Percentiles rank a stretch among this genome's conserved stretches.
These are phyloP conservation scores for Medicago truncatula DNA, from an alignment of 306 rosid genomes.

Conservation along the genomic window DNA sequence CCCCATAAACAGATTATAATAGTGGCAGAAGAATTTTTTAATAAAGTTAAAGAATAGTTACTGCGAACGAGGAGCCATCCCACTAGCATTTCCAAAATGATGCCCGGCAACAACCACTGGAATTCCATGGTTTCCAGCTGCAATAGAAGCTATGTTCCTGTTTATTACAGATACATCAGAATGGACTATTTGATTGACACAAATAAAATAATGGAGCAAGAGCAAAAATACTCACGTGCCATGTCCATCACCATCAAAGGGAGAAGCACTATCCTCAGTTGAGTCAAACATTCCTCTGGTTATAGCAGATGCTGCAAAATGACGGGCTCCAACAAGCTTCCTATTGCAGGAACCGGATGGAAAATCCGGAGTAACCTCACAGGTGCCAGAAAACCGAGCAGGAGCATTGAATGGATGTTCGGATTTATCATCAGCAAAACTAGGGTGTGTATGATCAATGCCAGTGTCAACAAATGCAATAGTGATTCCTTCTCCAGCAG, in stretches of 20 bases:
- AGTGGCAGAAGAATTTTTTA: slow-evolving; percentile 17
- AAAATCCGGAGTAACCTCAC: slow-evolving; percentile 91
- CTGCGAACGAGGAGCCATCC: slow-evolving; percentile 99
- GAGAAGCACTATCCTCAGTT: slow-evolving; percentile 86
- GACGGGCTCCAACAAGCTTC: slow-evolving; percentile 95
- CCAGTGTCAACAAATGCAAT: slow-evolving; percentile 95
- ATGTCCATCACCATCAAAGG: slow-evolving; percentile 97
- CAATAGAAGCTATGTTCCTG: slow-evolving; percentile 96
- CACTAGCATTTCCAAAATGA: slow-evolving; percentile 94
- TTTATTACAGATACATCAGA: slow-evolving; percentile 46
- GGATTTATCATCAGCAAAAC: slow-evolving; percentile 71
- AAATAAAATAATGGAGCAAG: slow-evolving; percentile 9
- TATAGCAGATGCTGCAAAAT: slow-evolving; percentile 94
- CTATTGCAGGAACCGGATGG: slow-evolving; percentile 98
- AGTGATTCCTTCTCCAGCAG: slow-evolving; percentile 90
- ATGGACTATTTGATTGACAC: not conserved
- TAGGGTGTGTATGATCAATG: slow-evolving; percentile 90
- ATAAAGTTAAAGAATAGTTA: slow-evolving; percentile 53
- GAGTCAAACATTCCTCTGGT: slow-evolving; percentile 85
- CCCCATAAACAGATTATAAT: not conserved
- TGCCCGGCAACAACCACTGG: slow-evolving; percentile 91
- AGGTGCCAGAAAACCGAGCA: slow-evolving; percentile 72
- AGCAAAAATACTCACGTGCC: slow-evolving; percentile 81
- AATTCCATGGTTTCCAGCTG: slow-evolving; percentile 97
- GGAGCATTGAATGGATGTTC: slow-evolving; percentile 67